Evolutionary conservation across 108 stramenopile species (phyloP).

Genomic region (Cyclotella choctawhatcheeana): DNA sequence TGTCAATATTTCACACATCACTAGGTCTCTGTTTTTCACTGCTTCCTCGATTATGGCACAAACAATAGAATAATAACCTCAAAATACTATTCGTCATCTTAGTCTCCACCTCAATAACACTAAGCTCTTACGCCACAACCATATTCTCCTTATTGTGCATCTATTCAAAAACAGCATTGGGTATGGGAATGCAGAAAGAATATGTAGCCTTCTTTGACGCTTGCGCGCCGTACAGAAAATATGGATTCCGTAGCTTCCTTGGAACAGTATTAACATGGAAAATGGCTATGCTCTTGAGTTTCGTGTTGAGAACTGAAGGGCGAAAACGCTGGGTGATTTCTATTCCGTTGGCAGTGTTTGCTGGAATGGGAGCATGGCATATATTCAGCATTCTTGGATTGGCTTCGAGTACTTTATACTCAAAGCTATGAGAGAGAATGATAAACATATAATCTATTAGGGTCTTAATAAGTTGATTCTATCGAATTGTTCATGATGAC

Average conservation of each 20-base stretch:
- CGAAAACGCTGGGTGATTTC: neutral
- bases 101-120: neutral
- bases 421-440: no score
- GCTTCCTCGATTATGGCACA: no score
- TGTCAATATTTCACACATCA: neutral
- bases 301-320: neutral
- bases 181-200: neutral
- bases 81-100: conserved; percentile 2
- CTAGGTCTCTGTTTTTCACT: neutral
- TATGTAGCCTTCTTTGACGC: conserved; percentile 2
- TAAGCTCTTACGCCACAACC: conserved; percentile 2
- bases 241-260: neutral
- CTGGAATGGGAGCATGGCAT: neutral
- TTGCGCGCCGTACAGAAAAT: neutral
- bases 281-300: neutral
- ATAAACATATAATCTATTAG: no score
- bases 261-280: neutral
- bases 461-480: no score
- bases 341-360: neutral
- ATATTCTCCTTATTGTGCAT: conserved; percentile 1
- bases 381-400: neutral
- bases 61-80: neutral
- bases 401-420: neutral
- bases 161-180: neutral
- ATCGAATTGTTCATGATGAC: neutral